Base-by-base conservation (phyloP, 495 filamentous ascomycete species). In the Barbatosphaeria neglecta region DNA sequence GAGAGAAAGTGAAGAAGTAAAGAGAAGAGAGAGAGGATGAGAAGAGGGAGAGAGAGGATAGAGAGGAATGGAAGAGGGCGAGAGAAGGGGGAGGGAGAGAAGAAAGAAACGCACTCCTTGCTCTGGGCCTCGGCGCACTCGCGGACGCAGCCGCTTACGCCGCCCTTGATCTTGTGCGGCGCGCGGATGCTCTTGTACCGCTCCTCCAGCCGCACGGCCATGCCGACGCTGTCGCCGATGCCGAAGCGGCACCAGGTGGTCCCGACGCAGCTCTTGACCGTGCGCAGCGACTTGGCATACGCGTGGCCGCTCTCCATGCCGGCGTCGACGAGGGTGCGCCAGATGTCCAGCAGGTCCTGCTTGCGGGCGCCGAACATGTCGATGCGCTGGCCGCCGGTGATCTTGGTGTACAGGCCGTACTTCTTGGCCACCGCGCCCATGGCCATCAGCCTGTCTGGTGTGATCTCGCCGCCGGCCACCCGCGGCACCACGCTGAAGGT, bases 261-360 rank as follows among this genome's bases (percentile, higher is more conserved):
- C 22, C 90, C 90, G 3, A 97, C 90, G 55, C 90, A 97, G 53
- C 83, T 86, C 76, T 95, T 97, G 53, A 97, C 84, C 8, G 90
- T 94, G 38, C 90, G 76, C 45, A 97, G 67, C 18, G 85, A 83
- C 66, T 97, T 97, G 22, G 87, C 90, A 59, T 97, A 97, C 2
- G 88, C 90, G 58, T 97, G 88, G 0, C 90, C 90, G 59, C 81
- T 87, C 63, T 97, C 90, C 84, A 95, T 86, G n/a, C 90, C 90
- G 7, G 81, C 90, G 50, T 87, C 79, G 20, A 95, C 78, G 8
- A 97, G 74, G 48, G 76, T 77, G 6, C 77, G 80, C 90, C 90
- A 97, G 54, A 97, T 97, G n/a, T 74, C 72, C 28, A 87, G 70
- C 27, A 97, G 70, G 68, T 97, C 90, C 52, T 93, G 86, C 64